These are phyloP conservation scores for Penicillium coprophilum DNA, from an alignment of 495 filamentous ascomycete species.

Conservation along the genomic window DNA sequence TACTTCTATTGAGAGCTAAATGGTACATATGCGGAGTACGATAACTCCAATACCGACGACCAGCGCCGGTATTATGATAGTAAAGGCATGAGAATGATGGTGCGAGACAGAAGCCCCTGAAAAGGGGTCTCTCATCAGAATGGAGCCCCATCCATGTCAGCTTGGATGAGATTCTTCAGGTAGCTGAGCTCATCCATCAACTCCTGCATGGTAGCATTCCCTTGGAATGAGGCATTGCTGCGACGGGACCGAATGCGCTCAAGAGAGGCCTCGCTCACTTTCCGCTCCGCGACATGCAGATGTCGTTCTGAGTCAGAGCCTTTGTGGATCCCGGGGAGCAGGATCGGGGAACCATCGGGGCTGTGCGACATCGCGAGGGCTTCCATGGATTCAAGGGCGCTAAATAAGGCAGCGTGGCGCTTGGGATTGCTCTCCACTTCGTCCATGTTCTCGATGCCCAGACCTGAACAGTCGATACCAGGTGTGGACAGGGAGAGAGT, in stretches of 20 bases:
- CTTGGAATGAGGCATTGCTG: conserved; percentile 27
- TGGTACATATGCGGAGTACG: conserved; percentile 8
- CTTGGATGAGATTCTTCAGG: conserved; percentile 51
- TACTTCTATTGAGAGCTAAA: conserved; percentile 5
- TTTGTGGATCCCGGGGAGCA: conserved; percentile 24
- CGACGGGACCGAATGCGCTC: conserved; percentile 19
- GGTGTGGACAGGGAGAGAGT: conserved; percentile 34
- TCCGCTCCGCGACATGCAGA: not conserved
- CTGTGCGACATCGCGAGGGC: conserved; percentile 32
- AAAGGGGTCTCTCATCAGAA: conserved; percentile 13
- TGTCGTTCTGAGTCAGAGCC: conserved; percentile 8
- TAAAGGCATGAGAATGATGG: conserved; percentile 2
- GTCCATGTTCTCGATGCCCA: conserved; percentile 40
- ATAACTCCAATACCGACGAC: conserved; percentile 6
- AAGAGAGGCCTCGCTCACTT: conserved; percentile 8
- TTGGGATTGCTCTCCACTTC: conserved; percentile 47
- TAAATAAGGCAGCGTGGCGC: conserved; percentile 46
- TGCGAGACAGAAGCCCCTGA: not conserved
- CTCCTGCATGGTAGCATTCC: conserved; percentile 46
- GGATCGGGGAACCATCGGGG: conserved; percentile 26
- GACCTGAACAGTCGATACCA: conserved; percentile 34
- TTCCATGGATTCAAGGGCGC: conserved; percentile 34
- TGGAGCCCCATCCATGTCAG: conserved; percentile 32
- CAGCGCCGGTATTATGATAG: conserved; percentile 5
- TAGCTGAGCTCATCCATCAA: conserved; percentile 55